Conservation (phyloP, 1,284 basidiomycete genomes). For the Cryptococcus sp. region DNA sequence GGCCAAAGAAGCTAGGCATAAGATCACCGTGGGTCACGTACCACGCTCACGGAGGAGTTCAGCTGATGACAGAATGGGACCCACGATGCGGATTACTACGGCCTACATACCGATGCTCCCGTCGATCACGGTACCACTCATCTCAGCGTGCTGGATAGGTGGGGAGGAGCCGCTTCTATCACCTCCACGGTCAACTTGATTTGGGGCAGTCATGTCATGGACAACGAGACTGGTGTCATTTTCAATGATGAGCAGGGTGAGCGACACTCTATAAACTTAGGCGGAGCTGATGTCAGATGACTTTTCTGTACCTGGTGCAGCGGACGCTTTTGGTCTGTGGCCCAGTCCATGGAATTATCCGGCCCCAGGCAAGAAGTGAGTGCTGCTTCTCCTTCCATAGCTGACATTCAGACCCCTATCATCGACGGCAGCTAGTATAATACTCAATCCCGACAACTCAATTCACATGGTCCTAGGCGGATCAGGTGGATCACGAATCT, state of each 20-base stretch:
- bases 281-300: slow-evolving; percentile 56
- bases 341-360: slow-evolving; percentile 89
- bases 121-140: slow-evolving; percentile 90
- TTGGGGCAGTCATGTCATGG: slow-evolving; percentile 81
- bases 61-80: slow-evolving; percentile 60
- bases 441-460: slow-evolving; percentile 67
- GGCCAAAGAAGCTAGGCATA: slow-evolving; percentile 58
- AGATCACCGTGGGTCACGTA: slow-evolving; percentile 65
- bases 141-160: slow-evolving; percentile 69
- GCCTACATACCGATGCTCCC: slow-evolving; percentile 70
- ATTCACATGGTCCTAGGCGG: slow-evolving; percentile 74
- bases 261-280: slow-evolving; percentile 3
- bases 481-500: slow-evolving; percentile 82
- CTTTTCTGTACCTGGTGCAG: slow-evolving; percentile 72
- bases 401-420: slow-evolving; percentile 59
- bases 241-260: slow-evolving; percentile 70
- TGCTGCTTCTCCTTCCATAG: neutral
- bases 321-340: slow-evolving; percentile 77
- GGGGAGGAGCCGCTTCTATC: slow-evolving; percentile 77
- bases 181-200: slow-evolving; percentile 82
- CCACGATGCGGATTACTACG: slow-evolving; percentile 74
- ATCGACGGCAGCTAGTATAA: slow-evolving; percentile 72
- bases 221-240: slow-evolving; percentile 77
- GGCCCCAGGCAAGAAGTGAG: slow-evolving; percentile 67
- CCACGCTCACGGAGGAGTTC: slow-evolving; percentile 17